Conservation (phyloP, 805 yeast genomes). For the Lachancea mirantina region DNA sequence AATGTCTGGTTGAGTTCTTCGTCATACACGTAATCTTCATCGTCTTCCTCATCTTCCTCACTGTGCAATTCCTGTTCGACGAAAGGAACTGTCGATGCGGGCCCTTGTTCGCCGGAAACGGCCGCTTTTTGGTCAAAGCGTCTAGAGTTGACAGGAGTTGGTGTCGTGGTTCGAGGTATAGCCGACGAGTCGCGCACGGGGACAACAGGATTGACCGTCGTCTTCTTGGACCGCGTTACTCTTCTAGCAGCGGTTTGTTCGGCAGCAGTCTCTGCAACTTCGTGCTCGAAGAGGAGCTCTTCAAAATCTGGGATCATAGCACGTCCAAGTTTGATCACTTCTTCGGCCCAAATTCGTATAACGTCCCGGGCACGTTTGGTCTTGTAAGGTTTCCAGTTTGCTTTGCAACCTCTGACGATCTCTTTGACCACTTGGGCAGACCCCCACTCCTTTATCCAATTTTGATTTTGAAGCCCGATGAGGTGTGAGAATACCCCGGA, state of each 20-base stretch:
- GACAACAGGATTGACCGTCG: slow-evolving; percentile 3
- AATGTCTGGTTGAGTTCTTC: slow-evolving; percentile 33
- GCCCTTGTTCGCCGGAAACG: neutral
- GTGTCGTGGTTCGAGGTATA: slow-evolving; percentile 11
- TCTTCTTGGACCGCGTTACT: slow-evolving; percentile 6
- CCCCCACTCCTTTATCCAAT: slow-evolving; percentile 64
- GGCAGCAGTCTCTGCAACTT: slow-evolving; percentile 1
- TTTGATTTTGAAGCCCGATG: slow-evolving; percentile 54
- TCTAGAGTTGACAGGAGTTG: slow-evolving; percentile 8
- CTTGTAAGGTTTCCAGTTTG: slow-evolving; percentile 54
- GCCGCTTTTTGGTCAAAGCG: slow-evolving; percentile 2
- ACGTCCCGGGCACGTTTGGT: slow-evolving; percentile 43
- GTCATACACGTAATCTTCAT: slow-evolving; percentile 31
- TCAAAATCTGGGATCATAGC: slow-evolving; percentile 48
- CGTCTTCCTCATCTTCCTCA: slow-evolving; percentile 30
- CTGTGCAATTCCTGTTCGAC: slow-evolving; percentile 24
- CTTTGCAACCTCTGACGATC: slow-evolving; percentile 59
- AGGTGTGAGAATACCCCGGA: slow-evolving; percentile 78
- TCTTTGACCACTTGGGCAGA: slow-evolving; percentile 55
- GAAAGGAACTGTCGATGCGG: slow-evolving; percentile 22
- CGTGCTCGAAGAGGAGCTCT: slow-evolving; percentile 19
- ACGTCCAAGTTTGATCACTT: slow-evolving; percentile 54
- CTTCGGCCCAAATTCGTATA: slow-evolving; percentile 55
- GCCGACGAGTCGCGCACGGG: slow-evolving; percentile 3
- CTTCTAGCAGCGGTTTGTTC: slow-evolving; percentile 3